phyloP scores from a whole-genome alignment of 768 basidiomycete species.

The Calocybe indica region DNA sequence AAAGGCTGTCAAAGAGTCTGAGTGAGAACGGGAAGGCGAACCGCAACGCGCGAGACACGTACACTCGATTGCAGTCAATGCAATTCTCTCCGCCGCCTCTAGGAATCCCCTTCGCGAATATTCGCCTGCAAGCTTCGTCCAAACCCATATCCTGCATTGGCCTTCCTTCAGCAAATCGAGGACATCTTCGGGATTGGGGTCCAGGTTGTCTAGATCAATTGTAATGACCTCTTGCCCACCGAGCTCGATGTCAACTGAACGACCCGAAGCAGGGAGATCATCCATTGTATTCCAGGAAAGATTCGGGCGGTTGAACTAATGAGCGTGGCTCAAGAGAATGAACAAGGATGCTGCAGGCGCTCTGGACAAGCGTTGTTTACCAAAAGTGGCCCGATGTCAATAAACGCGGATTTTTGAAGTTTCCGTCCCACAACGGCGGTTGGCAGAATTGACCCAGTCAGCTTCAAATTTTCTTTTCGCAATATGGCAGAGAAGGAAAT shows the following conservation, averaged over 20 bases:
- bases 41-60: neutral
- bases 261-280: constrained; percentile 28
- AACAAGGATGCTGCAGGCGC: neutral
- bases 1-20: constrained; percentile 33
- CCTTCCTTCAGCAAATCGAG: constrained; percentile 68
- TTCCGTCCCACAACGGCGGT: too few relatives aligned
- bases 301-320: neutral
- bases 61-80: constrained; percentile 62
- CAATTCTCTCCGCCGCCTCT: constrained; percentile 73
- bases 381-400: too few relatives aligned
- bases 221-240: constrained; percentile 83
- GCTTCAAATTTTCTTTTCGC: too few relatives aligned
- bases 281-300: constrained; percentile 22
- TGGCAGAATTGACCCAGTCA: too few relatives aligned
- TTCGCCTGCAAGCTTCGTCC: constrained; percentile 82
- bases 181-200: constrained; percentile 71
- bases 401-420: too few relatives aligned
- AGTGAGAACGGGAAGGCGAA: neutral
- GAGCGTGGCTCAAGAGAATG: neutral
- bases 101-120: constrained; percentile 80
- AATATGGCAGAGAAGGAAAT: too few relatives aligned
- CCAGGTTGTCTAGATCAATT: constrained; percentile 84
- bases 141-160: constrained; percentile 65
- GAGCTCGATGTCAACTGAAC: constrained; percentile 71
- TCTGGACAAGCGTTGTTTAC: too few relatives aligned